Conservation (phyloP, 805 yeast species). For the Suhomyces canberraensis region DNA sequence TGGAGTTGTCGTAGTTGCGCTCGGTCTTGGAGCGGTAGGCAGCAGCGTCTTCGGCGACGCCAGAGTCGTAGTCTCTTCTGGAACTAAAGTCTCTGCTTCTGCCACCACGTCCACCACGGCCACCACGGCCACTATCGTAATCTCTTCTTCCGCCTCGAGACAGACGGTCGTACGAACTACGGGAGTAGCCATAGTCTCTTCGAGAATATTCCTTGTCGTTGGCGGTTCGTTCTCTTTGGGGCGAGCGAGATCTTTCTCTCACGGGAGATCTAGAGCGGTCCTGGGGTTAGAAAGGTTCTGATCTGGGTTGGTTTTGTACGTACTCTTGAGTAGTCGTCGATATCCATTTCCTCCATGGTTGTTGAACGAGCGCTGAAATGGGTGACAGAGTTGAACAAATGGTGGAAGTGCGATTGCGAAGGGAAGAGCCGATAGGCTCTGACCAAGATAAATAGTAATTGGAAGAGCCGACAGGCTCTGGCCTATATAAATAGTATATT, state of each 20-base stretch:
- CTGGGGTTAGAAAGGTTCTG: constrained; percentile 9
- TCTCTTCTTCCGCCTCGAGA: constrained; percentile 12
- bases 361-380: neutral
- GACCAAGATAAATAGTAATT: too few relatives aligned
- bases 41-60: constrained; percentile 32
- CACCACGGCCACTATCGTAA: constrained; percentile 18
- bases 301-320: constrained; percentile 20
- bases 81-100: constrained; percentile 13
- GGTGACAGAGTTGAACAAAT: too few relatives aligned
- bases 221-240: constrained; percentile 22
- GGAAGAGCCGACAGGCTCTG: too few relatives aligned
- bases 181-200: constrained; percentile 12
- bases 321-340: constrained; percentile 62
- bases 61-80: constrained; percentile 19
- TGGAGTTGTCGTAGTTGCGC: constrained; percentile 64
- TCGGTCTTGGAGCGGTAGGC: constrained; percentile 33
- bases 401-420: too few relatives aligned
- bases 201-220: constrained; percentile 1
- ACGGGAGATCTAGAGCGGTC: constrained; percentile 28
- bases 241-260: constrained; percentile 34
- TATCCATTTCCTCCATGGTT: constrained; percentile 60
- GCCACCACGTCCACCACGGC: constrained; percentile 18
- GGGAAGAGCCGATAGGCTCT: too few relatives aligned
- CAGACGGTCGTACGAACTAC: constrained; percentile 6
- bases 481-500: too few relatives aligned